phyloP scores from a whole-genome alignment of 176 grass and related monocot species.

The Olyra latifolia region DNA sequence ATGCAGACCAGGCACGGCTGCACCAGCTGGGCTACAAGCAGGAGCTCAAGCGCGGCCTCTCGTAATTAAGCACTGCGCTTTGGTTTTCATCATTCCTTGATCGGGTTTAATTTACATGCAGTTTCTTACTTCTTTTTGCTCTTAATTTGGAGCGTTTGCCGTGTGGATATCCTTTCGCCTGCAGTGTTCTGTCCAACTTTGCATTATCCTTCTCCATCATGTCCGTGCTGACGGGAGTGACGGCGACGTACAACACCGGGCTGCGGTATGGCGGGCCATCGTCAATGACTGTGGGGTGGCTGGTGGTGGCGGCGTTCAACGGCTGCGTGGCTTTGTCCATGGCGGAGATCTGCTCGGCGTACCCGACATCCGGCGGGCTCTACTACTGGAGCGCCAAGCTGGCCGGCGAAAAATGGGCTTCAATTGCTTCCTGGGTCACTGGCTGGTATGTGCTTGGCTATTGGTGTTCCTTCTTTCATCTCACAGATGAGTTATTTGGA shows the following conservation, averaged over 20 bases:
- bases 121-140: neutral
- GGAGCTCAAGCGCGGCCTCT: constrained; percentile 74
- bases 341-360: too few species aligned
- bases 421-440: constrained; percentile 71
- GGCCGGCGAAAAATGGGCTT: constrained; percentile 65
- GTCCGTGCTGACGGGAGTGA: constrained; percentile 59
- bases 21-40: constrained; percentile 64
- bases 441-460: constrained; percentile 51
- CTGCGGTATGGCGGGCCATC: constrained; percentile 62
- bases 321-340: too few species aligned
- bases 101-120: neutral
- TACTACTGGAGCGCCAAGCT: constrained; percentile 92
- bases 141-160: neutral
- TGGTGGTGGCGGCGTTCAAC: constrained; percentile 47
- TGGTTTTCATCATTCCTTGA: neutral
- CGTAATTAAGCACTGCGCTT: constrained; percentile 39
- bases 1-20: constrained; percentile 44
- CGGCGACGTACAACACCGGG: constrained; percentile 66
- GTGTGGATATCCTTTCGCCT: neutral
- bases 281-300: constrained; percentile 62
- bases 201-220: constrained; percentile 61
- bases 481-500: neutral
- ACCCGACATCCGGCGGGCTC: too few species aligned
- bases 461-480: neutral
- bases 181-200: constrained; percentile 23